Conservation (phyloP, 2,329 filamentous ascomycete genomes). For the Calonectria montana region DNA sequence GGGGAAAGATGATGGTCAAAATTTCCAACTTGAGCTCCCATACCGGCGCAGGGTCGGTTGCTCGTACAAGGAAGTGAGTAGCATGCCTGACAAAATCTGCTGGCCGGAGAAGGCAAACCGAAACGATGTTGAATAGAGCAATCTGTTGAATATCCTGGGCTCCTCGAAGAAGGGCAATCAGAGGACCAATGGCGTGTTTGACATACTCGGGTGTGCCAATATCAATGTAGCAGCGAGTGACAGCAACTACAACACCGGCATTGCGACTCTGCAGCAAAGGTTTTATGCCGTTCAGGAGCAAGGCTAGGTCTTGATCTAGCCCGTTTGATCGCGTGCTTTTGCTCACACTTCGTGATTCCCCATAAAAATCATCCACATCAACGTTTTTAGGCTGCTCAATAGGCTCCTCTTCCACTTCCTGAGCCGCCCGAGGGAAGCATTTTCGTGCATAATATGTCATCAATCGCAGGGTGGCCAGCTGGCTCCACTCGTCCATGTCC, state of each 20-base stretch:
- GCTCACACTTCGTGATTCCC: slow-evolving; percentile 64
- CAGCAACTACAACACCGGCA: slow-evolving; percentile 89
- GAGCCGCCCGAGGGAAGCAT: slow-evolving; percentile 83
- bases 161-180: slow-evolving; percentile 86
- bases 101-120: slow-evolving; percentile 83
- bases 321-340: slow-evolving; percentile 61
- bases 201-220: slow-evolving; percentile 85
- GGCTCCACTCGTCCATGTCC: slow-evolving; percentile 99
- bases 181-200: slow-evolving; percentile 79
- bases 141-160: slow-evolving; percentile 90
- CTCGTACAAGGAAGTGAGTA: slow-evolving; percentile 88
- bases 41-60: slow-evolving; percentile 81
- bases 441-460: slow-evolving; percentile 87
- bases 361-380: slow-evolving; percentile 82
- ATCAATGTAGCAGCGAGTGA: slow-evolving; percentile 85
- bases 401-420: slow-evolving; percentile 62
- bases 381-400: slow-evolving; percentile 44
- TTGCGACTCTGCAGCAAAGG: slow-evolving; percentile 94
- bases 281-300: slow-evolving; percentile 82
- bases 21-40: slow-evolving; percentile 95
- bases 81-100: slow-evolving; percentile 87
- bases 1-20: slow-evolving; percentile 89
- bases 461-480: slow-evolving; percentile 83
- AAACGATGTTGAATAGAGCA: slow-evolving; percentile 93
- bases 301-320: slow-evolving; percentile 83